Conservation (phyloP, 345 rosid species). For the Rhodamnia argentea region DNA sequence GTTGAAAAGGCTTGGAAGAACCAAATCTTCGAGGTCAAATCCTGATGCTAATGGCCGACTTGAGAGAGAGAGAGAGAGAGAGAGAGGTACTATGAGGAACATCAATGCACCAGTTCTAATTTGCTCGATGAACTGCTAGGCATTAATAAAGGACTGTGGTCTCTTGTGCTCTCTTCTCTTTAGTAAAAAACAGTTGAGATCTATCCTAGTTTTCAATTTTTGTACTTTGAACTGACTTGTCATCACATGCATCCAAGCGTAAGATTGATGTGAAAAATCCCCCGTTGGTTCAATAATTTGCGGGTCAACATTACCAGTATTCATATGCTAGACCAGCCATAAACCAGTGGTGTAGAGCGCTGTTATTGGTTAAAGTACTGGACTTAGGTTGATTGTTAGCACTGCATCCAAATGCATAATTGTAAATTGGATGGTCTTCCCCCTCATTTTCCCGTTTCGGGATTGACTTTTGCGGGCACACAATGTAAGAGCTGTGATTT, state of each 20-base stretch:
- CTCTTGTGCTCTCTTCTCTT: not conserved
- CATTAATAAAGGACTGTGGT: not conserved
- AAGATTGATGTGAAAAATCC: not conserved
- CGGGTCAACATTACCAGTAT: not conserved
- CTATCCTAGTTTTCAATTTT: constrained; percentile 3
- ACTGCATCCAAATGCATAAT: not conserved
- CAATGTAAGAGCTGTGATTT: not conserved
- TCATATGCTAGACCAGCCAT: not conserved
- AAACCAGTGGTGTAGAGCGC: not conserved
- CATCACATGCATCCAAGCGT: not conserved
- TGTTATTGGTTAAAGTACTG: not conserved
- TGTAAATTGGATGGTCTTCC: not conserved
- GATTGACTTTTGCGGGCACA: not conserved
- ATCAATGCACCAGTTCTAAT: not conserved
- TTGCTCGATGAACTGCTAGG: not conserved
- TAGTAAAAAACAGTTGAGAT: constrained; percentile 6
- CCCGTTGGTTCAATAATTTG: not conserved
- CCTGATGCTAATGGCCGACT: not conserved
- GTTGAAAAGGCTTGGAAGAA: not conserved
- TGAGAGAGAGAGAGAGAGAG: not conserved
- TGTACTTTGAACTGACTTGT: not conserved
- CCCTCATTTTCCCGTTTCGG: not conserved
- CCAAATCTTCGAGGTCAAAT: constrained; percentile 3
- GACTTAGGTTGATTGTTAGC: not conserved
- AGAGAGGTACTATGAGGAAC: not conserved